Conservation (phyloP, 768 basidiomycete genomes). For the Epithele typhae region DNA sequence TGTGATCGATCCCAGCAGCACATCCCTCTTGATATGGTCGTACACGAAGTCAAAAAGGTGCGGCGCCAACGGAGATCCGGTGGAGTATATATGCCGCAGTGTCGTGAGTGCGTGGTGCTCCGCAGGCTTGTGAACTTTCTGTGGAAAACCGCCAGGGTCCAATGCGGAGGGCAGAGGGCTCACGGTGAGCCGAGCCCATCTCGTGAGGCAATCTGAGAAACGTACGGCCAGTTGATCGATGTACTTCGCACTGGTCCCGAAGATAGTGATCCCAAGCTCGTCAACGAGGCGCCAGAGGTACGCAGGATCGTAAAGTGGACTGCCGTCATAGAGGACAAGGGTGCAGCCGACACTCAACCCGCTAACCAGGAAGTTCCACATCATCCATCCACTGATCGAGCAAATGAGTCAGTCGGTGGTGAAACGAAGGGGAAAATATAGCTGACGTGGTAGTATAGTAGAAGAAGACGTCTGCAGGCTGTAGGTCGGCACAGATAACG, state of each 20-base stretch:
- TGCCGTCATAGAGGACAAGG: slow-evolving; percentile 77
- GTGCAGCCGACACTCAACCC: slow-evolving; percentile 64
- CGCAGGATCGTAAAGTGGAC: slow-evolving; percentile 62
- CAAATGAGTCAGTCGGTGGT: slow-evolving; percentile 1
- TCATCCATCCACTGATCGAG: slow-evolving; percentile 73
- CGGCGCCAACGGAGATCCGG: slow-evolving; percentile 72
- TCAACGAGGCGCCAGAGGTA: slow-evolving; percentile 69
- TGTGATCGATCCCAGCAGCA: slow-evolving; percentile 72
- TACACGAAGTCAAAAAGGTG: slow-evolving; percentile 75
- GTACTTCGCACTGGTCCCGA: slow-evolving; percentile 83
- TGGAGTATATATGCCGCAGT: slow-evolving; percentile 73
- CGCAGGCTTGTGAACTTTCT: slow-evolving; percentile 69
- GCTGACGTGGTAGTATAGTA: slow-evolving; percentile 80
- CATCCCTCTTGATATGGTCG: slow-evolving; percentile 52
- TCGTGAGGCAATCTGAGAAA: neutral
- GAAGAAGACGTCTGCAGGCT: slow-evolving; percentile 68
- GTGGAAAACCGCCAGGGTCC: neutral
- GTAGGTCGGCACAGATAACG: slow-evolving; percentile 61
- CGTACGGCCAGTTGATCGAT: slow-evolving; percentile 71
- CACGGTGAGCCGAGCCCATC: neutral
- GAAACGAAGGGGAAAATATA: neutral
- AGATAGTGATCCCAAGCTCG: slow-evolving; percentile 65
- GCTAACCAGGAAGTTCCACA: slow-evolving; percentile 82
- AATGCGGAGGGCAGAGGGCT: too few species aligned
- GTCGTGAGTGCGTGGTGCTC: slow-evolving; percentile 55